A percentile compares a stretch with the other conserved stretches of the same genome.
phyloP scores from a whole-genome alignment of 306 rosid genomes.

The Cicer judaicum region DNA sequence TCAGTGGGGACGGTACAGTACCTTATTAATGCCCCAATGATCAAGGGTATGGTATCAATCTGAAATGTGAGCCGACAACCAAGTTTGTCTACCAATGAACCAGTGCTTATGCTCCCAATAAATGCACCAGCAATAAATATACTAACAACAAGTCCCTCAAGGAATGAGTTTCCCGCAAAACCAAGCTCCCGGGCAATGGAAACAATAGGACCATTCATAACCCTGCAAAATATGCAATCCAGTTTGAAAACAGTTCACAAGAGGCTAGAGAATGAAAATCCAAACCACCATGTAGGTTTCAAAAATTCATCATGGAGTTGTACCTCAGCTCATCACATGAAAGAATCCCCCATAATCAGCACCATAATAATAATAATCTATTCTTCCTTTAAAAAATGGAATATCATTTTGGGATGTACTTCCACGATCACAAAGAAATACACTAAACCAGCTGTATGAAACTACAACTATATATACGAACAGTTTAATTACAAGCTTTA shows the following conservation, averaged over 20 bases:
- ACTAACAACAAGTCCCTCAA: slow-evolving; percentile 91
- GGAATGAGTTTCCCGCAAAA: slow-evolving; percentile 76
- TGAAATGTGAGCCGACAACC: slow-evolving; percentile 88
- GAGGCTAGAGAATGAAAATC: slow-evolving; percentile 6
- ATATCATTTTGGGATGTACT: slow-evolving; percentile 7
- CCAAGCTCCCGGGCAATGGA: slow-evolving; percentile 86
- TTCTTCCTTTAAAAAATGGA: slow-evolving; percentile 24
- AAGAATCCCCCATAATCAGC: background rate
- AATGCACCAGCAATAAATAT: slow-evolving; percentile 90
- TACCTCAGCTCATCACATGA: slow-evolving; percentile 1
- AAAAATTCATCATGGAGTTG: slow-evolving; percentile 2
- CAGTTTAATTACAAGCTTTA: background rate
- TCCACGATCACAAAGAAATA: slow-evolving; percentile 8
- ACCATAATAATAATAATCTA: slow-evolving; percentile 18
- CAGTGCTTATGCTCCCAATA: slow-evolving; percentile 77
- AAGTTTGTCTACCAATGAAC: slow-evolving; percentile 78
- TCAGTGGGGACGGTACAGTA: slow-evolving; percentile 32
- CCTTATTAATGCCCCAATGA: slow-evolving; percentile 85
- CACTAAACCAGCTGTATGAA: slow-evolving; percentile 11
- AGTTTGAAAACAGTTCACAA: slow-evolving; percentile 19
- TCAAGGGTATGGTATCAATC: slow-evolving; percentile 72
- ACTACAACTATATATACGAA: slow-evolving; percentile 6
- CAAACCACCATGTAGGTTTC: background rate
- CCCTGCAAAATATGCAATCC: slow-evolving; percentile 56
- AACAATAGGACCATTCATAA: slow-evolving; percentile 89